Base-by-base conservation (phyloP, 352 stramenopile species). In the Globisporangium irregulare region DNA sequence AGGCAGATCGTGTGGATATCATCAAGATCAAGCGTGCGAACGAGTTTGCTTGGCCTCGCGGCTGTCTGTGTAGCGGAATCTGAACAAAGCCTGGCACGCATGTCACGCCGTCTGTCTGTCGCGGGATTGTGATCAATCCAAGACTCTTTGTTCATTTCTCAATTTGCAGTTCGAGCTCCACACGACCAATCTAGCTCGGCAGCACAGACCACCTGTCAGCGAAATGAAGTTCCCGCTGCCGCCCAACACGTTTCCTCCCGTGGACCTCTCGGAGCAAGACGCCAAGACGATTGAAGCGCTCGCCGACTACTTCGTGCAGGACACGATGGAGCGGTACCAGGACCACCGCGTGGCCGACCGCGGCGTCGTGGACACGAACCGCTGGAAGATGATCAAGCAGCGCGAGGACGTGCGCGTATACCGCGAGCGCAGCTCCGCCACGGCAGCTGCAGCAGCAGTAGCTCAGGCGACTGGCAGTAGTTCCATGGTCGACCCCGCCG, bases 361-460 rank as follows among this genome's bases (percentile, higher is more conserved):
- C n/a, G 70, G 74, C 36, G 50, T 74, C 9, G 67, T 91, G 27
- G 74, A 88, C 56, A 59, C 70, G 14, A 51, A 25, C 24, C 74
- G 74, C 20, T 91, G 81, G 81, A 86, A 89, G 62, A 68, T 79
- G 62, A 66, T 89, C 58, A 80, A 77, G 64, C 78, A 85, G 56
- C 74, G 74, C 5, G 66, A 67, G 3, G 59, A 71, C 24, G 50
- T 71, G 59, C 66, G 60, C 53, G 66, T 71, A 20, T 71, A 71
- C 29, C 53, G 50, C 36, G 66, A 71, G 58, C 66, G 66, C 6
- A 22, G 34, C 58, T n/a, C 38, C 4, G 38, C 38, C 3, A 12
- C 38, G 3, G 38, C 38, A 1, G 14, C 38, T 7, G 14, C 38
- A 1, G 38, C 38, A 20, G 12, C 38, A 7, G 25, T 29, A 29